Base-by-base conservation (phyloP, 495 filamentous ascomycete species). In the Tuber umbilicatum region DNA sequence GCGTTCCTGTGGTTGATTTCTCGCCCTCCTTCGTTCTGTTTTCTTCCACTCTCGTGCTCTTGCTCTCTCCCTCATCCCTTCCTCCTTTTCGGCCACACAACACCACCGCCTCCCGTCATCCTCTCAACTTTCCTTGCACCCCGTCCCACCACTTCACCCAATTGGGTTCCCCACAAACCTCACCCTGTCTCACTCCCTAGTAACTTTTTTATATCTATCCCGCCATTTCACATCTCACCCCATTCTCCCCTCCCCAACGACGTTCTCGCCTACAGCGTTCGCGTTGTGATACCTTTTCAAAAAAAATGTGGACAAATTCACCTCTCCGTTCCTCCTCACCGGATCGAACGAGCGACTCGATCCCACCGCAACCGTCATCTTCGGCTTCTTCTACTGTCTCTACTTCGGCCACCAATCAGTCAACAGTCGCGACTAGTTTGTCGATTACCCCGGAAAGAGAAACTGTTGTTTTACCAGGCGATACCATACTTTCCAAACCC, bases 161-260 rank as follows among this genome's bases (percentile, higher is more conserved):
- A 70, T 70, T 75, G 73, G 73, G 75, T 69, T 80, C 75, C 74
- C 69, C 74, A 74, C 72, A 78, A 71, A 74, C 76, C 70, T 76
- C 77, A 68, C 73, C 76, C 73, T 68, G 70, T 40, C 73, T 70
- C 43, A 67, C 72, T 71, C 69, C 41, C 43, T 74, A 27, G 73
- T 70, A 69, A 71, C 43, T 70, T 74, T 67, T 71, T 60, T 60
- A 64, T 64, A 64, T 35, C 27, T 38, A 79, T 75, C 69, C 67
- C 70, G 79, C 77, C 73, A 73, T 75, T 79, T 76, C 78, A 74
- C 74, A 75, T 80, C 79, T 82, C 76, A 64, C 74, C 60, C 72
- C 75, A 68, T 74, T 77, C 75, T 78, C 64, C 73, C 78, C 75
- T 78, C 64, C 73, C 78, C 43, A 74, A 72, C 74, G 67, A 45